These are phyloP conservation scores for Deinandra increscens DNA, from an alignment of 129 eudicot species.

Conservation along the genomic window DNA sequence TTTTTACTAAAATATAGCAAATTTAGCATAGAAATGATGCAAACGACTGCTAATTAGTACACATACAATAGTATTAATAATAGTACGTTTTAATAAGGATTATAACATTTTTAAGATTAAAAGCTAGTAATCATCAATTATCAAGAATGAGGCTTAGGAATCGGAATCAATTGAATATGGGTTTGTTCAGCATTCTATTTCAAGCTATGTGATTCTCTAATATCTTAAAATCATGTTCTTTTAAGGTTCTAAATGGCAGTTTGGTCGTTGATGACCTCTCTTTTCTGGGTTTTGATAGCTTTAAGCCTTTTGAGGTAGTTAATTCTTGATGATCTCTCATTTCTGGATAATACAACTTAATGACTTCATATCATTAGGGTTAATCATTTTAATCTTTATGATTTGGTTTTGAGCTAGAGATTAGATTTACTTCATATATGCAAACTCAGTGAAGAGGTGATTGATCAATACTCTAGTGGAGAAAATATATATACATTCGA, in stretches of 20 bases:
- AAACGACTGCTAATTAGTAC: too few species aligned
- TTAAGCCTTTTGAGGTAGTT: neutral
- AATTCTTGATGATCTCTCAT: neutral
- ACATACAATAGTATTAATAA: neutral
- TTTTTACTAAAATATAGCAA: too few species aligned
- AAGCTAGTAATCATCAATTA: neutral
- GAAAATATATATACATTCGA: neutral
- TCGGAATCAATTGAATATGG: neutral
- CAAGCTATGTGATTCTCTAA: too few species aligned
- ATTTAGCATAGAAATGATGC: too few species aligned
- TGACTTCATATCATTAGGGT: neutral
- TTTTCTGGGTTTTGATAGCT: neutral
- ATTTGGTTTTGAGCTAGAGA: neutral
- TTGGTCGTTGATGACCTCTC: neutral
- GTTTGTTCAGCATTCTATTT: too few species aligned
- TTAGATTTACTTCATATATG: neutral
- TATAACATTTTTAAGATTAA: slow-evolving; percentile 3
- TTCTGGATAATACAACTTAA: neutral
- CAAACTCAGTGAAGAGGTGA: neutral
- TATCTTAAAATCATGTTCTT: neutral
- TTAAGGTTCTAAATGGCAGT: neutral
- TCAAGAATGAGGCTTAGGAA: neutral
- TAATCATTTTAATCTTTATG: neutral
- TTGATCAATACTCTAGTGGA: neutral
- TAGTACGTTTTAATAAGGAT: too few species aligned